Base-by-base conservation (phyloP, 257 asterid species). In the Nicotiana attenuata region DNA sequence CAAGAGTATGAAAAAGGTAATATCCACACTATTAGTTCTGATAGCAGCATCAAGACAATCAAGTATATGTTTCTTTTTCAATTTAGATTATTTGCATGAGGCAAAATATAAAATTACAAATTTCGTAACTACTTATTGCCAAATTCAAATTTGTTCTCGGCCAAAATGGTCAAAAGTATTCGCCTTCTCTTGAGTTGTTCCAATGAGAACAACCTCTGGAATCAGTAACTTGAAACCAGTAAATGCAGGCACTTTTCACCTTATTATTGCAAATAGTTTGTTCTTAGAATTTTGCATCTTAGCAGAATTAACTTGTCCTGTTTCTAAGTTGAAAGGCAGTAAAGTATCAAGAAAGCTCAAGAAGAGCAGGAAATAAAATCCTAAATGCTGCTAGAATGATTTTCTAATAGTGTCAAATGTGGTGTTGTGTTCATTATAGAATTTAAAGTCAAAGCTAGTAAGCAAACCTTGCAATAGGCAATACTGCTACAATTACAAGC, bases 401-500 rank as follows among this genome's bases (percentile, higher is more conserved):
- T 17, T 50, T 50, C 41, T n/a, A 10, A 52, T 22, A 14, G 41
- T 52, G 3, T 22, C 59, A 47, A 73, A 45, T 7, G n/a, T 5
- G 24, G 82, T 78, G 31, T 47, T 8, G 1, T 80, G 60, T 71
- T 45, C 78, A 71, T 41, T 38, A 1, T 13, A 45, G 60, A 15
- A 71, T 33, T 45, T 29, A 16, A 63, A 10, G 9, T 66, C 53
- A 52, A 26, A 17, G 45, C 33, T 14, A 19, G 68, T 7, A 80
- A 80, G 14, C 87, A 22, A 84, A 94, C 98, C 90, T 84, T 89
- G 97, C 98, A 96, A 85, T 94, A 94, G 82, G 97, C 93, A 81
- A 94, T 89, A 88, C 81, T 91, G 88, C 88, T 92, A 77, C 99
- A 96, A 65, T 98, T 97, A 77, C 99, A 94, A 5, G 95, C 84